Base-by-base conservation (phyloP, 306 rosid genomes). In the Prunus davidiana region DNA sequence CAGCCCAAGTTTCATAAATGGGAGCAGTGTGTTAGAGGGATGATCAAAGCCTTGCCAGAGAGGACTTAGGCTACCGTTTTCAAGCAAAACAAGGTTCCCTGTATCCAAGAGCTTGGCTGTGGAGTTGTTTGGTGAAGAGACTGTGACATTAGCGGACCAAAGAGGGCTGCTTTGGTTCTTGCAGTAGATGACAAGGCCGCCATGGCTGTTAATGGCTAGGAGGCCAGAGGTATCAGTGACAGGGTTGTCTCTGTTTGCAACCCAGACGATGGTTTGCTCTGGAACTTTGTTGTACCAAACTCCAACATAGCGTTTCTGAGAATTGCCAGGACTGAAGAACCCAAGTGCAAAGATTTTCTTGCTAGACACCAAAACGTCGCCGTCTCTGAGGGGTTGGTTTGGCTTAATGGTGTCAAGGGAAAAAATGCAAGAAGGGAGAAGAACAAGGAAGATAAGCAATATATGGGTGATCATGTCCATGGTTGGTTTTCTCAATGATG, bases 21-120 rank as follows among this genome's bases (percentile, higher is more conserved):
- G 90, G 57, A 90, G 88, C 32, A 74, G 0, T 0, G 87, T 84
- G 50, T 90, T 64, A 0, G 84, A 2, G 0, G 84, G 95, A 56
- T 79, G 61, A 73, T 90, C 87, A 72, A 90, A 90, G 75, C 92
- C 76, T 77, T 87, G 83, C 95, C 95, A 88, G 5, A 76, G 6
- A 0, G 71, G 20, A 25, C 24, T 16, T 55, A 81, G 5, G 1
- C 25, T 9, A 15, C 12, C 5, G 6, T 25, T 41, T 12, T 38
- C 62, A 25, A 28, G n/a, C 62, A 83, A 41, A 20, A 79, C 46
- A 11, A 83, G 68, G 20, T 83, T 79, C 22, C 83, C 81, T 11
- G 65, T 38, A 7, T 83, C 81, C 14, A 38, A n/a, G 6, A 79
- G 81, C 71, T 78, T 68, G 28, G 79, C 85, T 25, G 12, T 78